phyloP scores from a whole-genome alignment of 2,329 filamentous ascomycete genomes.

The Diaporthe velutina region DNA sequence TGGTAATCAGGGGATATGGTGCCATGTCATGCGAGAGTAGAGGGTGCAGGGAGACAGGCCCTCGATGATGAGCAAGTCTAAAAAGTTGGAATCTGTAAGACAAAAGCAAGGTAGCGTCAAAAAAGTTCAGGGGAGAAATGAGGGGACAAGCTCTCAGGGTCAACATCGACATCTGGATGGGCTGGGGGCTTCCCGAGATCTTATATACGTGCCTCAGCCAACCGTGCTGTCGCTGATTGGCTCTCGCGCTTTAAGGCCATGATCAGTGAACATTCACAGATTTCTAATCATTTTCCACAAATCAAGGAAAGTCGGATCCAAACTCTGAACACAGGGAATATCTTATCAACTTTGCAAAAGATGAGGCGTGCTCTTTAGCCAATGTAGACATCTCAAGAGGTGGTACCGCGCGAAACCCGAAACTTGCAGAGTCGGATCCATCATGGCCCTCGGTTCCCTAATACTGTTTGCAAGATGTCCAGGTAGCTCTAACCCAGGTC shows the following conservation, averaged over 20 bases:
- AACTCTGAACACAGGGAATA: background rate
- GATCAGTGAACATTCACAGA: background rate
- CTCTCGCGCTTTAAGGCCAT: background rate
- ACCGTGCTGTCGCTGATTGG: background rate
- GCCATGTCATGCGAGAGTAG: no score
- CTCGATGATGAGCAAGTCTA: no score
- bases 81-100: no score
- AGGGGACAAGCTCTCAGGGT: no score
- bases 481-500: constrained; percentile 39
- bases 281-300: background rate
- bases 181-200: background rate
- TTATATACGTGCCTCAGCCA: background rate
- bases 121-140: no score
- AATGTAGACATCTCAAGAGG: background rate
- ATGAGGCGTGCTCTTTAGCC: background rate
- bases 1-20: no score
- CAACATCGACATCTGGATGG: background rate
- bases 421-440: no score
- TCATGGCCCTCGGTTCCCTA: background rate
- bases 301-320: background rate
- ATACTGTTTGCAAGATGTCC: constrained; percentile 34
- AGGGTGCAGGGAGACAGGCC: no score
- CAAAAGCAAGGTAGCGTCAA: no score
- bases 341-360: background rate
- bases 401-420: background rate